These are phyloP conservation scores for Colletotrichum sp. DNA, from an alignment of 2,329 filamentous ascomycete species.

Conservation along the genomic window DNA sequence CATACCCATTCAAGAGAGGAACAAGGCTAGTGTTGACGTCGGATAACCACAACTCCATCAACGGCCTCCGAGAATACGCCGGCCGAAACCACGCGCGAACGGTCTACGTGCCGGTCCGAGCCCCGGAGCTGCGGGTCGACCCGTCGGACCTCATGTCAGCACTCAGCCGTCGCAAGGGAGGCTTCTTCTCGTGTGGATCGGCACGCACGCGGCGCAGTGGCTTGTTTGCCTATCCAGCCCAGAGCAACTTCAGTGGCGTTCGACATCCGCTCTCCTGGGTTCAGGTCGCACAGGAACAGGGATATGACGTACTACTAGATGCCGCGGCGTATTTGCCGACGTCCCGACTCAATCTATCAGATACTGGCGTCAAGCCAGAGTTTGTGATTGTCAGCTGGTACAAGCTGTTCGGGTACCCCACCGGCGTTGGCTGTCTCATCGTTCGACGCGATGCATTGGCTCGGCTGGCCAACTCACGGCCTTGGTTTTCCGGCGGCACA, in stretches of 20 bases:
- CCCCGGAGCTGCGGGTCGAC: constrained; percentile 33
- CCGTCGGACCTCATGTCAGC: constrained; percentile 26
- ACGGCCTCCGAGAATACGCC: constrained; percentile 42
- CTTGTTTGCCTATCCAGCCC: constrained; percentile 50
- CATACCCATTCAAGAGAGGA: constrained; percentile 36
- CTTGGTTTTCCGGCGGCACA: constrained; percentile 46
- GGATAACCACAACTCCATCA: constrained; percentile 48
- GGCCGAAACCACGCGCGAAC: constrained; percentile 26
- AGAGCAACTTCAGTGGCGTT: constrained; percentile 50
- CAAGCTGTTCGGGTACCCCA: constrained; percentile 47
- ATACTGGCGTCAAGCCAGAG: constrained; percentile 34
- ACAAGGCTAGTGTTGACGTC: constrained; percentile 36
- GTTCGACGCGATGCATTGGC: constrained; percentile 34
- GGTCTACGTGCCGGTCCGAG: constrained; percentile 32
- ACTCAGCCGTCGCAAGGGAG: constrained; percentile 20
- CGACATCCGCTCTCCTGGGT: constrained; percentile 44
- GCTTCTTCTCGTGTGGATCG: background rate
- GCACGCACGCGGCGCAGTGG: constrained; percentile 22
- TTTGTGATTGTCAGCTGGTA: constrained; percentile 46
- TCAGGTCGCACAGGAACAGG: constrained; percentile 34
- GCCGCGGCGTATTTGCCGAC: constrained; percentile 45
- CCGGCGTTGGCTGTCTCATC: constrained; percentile 44
- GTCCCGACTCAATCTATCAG: constrained; percentile 34
- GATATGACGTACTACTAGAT: constrained; percentile 45
- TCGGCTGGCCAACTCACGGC: constrained; percentile 31